Conservation (phyloP, 2,329 filamentous ascomycete genomes). For the Pseudogymnoascus sp. region DNA sequence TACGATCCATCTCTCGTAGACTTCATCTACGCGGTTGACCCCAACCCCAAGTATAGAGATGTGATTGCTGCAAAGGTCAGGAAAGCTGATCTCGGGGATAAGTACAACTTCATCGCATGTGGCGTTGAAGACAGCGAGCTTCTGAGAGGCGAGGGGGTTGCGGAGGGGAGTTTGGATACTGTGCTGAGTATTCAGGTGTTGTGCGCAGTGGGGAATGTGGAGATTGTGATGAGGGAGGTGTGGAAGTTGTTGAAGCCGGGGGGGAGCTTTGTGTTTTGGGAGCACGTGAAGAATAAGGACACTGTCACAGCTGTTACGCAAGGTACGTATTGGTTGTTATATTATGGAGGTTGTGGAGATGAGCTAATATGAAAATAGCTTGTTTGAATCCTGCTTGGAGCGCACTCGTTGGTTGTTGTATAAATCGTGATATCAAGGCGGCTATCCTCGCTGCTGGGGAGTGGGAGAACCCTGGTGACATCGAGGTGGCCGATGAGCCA, state of each 20-base stretch:
- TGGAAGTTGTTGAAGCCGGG: conserved; percentile 39
- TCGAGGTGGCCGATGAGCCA: conserved; percentile 26
- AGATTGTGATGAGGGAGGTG: conserved; percentile 28
- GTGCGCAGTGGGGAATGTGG: conserved; percentile 32
- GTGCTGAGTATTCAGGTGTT: conserved; percentile 38
- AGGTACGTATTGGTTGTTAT: conserved; percentile 21
- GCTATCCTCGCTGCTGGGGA: conserved; percentile 26
- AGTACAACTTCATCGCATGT: conserved; percentile 33
- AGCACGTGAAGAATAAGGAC: conserved; percentile 31
- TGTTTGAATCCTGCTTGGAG: conserved; percentile 29
- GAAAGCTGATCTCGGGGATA: conserved; percentile 28
- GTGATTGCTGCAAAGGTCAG: conserved; percentile 28
- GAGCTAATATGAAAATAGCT: conserved; percentile 20
- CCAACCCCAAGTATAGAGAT: conserved; percentile 31
- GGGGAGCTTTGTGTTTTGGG: conserved; percentile 41
- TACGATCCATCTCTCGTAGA: conserved; percentile 30
- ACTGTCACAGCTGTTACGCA: conserved; percentile 26
- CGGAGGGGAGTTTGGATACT: conserved; percentile 32
- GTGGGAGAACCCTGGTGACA: conserved; percentile 29
- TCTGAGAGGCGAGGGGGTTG: conserved; percentile 32
- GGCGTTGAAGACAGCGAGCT: conserved; percentile 35
- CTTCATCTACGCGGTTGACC: conserved; percentile 36
- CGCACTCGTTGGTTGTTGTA: conserved; percentile 25
- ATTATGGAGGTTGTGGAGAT: conserved; percentile 2
- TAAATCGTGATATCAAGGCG: conserved; percentile 26